A percentile compares a stretch with the other conserved stretches of the same genome.
Conservation (phyloP, 352 stramenopile species). For the Thraustochytrium sp. region DNA sequence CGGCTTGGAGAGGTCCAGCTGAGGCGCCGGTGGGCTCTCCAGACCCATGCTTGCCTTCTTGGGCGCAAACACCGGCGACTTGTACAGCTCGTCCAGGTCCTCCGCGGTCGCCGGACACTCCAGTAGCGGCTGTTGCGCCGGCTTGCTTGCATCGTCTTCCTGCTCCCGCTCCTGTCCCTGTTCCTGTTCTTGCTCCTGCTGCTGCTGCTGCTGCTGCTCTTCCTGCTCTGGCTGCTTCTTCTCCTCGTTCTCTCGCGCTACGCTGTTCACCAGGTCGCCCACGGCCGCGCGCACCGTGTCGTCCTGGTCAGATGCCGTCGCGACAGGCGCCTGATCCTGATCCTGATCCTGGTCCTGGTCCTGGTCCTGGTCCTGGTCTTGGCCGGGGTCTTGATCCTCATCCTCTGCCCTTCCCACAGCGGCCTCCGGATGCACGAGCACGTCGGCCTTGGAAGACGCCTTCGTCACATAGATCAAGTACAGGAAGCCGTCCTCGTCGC, state of each 20-base stretch:
- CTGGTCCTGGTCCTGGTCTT: too few relatives aligned
- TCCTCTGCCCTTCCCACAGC: not conserved
- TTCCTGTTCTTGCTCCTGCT: not conserved
- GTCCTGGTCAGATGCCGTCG: too few relatives aligned
- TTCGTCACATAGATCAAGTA: slow-evolving; percentile 31
- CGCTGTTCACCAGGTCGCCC: too few relatives aligned
- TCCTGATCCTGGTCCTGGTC: too few relatives aligned
- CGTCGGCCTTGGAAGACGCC: not conserved
- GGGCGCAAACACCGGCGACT: not conserved
- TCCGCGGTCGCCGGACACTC: not conserved
- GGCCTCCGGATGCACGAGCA: not conserved
- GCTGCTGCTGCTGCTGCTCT: not conserved
- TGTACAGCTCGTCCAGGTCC: slow-evolving; percentile 31
- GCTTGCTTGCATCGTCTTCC: not conserved
- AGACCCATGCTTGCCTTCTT: not conserved
- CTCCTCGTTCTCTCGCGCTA: too few relatives aligned
- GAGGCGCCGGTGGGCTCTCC: not conserved
- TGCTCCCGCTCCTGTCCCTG: not conserved
- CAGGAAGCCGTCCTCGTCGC: slow-evolving; percentile 13
- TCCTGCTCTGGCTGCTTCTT: too few relatives aligned
- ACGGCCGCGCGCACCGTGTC: too few relatives aligned
- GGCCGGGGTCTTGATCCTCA: too few relatives aligned
- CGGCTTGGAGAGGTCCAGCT: not conserved
- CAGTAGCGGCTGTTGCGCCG: not conserved
- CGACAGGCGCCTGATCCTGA: too few relatives aligned